Conservation (phyloP, 2,329 filamentous ascomycete species). For the Pseudogymnoascus sp. region DNA sequence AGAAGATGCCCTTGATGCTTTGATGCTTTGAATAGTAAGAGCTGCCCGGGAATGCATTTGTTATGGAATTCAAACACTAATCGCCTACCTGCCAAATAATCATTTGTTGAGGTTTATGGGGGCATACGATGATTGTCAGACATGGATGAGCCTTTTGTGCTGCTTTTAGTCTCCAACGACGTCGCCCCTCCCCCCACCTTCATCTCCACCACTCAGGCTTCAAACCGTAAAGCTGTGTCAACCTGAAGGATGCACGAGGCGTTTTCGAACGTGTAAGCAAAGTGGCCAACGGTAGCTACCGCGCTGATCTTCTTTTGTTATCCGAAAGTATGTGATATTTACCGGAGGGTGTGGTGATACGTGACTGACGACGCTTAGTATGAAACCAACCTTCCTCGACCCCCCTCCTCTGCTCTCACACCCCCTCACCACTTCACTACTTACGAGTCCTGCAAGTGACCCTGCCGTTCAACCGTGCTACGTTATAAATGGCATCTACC, state of each 20-base stretch:
- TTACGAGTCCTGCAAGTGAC: neutral
- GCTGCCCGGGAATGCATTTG: neutral
- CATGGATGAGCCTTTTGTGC: neutral
- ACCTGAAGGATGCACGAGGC: neutral
- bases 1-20: neutral
- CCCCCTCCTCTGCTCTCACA: neutral
- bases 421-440: neutral
- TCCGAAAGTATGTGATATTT: neutral
- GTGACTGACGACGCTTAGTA: neutral
- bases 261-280: neutral
- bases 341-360: neutral
- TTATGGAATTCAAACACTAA: constrained; percentile 7
- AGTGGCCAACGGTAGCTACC: neutral
- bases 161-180: neutral
- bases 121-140: neutral
- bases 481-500: neutral
- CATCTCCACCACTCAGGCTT: neutral
- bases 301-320: neutral
- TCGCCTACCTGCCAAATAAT: neutral
- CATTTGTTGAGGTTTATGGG: neutral
- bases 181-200: neutral
- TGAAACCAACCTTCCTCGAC: neutral
- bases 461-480: neutral
- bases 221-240: neutral
- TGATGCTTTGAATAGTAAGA: neutral